These are phyloP conservation scores for Withania somnifera DNA, from an alignment of 305 asterid species.

Conservation along the genomic window DNA sequence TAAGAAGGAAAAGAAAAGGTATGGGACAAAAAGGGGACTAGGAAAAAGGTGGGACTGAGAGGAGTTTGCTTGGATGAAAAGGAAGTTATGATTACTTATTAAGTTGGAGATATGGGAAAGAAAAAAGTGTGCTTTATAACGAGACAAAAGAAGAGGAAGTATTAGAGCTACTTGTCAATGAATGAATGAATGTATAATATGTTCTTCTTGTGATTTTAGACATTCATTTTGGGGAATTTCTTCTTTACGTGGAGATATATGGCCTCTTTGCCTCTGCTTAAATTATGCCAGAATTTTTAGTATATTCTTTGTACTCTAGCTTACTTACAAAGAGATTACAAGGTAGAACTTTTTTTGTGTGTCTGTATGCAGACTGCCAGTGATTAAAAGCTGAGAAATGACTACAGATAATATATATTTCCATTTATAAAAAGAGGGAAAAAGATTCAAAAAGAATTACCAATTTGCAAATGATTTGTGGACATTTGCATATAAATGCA, in stretches of 20 bases:
- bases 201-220: neutral
- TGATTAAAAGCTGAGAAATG: neutral
- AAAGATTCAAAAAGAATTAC: neutral
- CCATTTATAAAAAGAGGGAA: neutral
- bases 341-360: neutral
- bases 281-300: neutral
- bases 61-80: constrained; percentile 71
- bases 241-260: neutral
- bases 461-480: constrained; percentile 2
- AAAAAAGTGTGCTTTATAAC: neutral
- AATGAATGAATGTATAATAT: constrained; percentile 20
- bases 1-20: constrained; percentile 32
- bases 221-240: neutral
- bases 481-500: neutral
- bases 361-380: neutral
- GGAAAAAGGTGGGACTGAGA: constrained; percentile 30
- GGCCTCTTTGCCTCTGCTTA: neutral
- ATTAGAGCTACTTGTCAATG: neutral
- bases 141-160: constrained; percentile 13
- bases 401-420: neutral
- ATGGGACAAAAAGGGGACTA: constrained; percentile 86
- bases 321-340: neutral
- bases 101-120: neutral
- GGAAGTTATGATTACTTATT: constrained; percentile 31
- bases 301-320: neutral